phyloP scores from a whole-genome alignment of 805 yeast species.

The Cyberlindnera mississippiensis region DNA sequence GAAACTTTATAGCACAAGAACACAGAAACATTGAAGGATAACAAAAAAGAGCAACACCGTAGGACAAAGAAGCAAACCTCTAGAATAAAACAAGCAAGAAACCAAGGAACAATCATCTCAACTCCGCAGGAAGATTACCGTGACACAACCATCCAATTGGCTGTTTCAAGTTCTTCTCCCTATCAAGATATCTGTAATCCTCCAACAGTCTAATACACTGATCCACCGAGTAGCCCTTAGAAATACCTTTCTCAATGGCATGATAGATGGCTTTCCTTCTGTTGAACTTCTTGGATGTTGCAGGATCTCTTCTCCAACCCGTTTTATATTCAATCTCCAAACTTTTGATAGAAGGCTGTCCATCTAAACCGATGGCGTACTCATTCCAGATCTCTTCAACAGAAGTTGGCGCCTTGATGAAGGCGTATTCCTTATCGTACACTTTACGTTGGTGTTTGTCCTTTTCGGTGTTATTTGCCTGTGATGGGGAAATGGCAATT shows the following conservation, averaged over 20 bases:
- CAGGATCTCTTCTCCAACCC: conserved; percentile 53
- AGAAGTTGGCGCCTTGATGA: conserved; percentile 41
- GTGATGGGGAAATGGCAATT: conserved; percentile 10
- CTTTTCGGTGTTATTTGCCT: conserved; percentile 6
- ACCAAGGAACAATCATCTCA: conserved; percentile 10
- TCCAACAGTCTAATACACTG: conserved; percentile 45
- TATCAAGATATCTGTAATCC: conserved; percentile 38
- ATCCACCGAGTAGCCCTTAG: conserved; percentile 40
- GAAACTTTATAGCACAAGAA: too few relatives aligned
- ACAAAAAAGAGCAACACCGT: too few relatives aligned
- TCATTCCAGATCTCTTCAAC: conserved; percentile 55
- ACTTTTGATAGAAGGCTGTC: conserved; percentile 48
- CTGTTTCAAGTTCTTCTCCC: conserved; percentile 38
- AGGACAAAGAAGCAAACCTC: too few relatives aligned
- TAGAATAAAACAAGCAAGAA: background rate
- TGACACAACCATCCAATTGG: conserved; percentile 44
- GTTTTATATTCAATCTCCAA: conserved; percentile 47
- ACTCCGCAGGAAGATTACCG: conserved; percentile 34
- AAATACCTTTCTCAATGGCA: conserved; percentile 49
- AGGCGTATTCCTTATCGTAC: conserved; percentile 33
- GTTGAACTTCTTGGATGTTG: conserved; percentile 49
- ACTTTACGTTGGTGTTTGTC: conserved; percentile 26
- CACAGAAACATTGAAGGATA: too few relatives aligned
- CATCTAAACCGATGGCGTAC: conserved; percentile 47
- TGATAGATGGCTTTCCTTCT: conserved; percentile 51